A percentile compares a stretch with the other conserved stretches of the same genome.
These are phyloP conservation scores for Evernia prunastri DNA, from an alignment of 495 filamentous ascomycete species.

Conservation along the genomic window DNA sequence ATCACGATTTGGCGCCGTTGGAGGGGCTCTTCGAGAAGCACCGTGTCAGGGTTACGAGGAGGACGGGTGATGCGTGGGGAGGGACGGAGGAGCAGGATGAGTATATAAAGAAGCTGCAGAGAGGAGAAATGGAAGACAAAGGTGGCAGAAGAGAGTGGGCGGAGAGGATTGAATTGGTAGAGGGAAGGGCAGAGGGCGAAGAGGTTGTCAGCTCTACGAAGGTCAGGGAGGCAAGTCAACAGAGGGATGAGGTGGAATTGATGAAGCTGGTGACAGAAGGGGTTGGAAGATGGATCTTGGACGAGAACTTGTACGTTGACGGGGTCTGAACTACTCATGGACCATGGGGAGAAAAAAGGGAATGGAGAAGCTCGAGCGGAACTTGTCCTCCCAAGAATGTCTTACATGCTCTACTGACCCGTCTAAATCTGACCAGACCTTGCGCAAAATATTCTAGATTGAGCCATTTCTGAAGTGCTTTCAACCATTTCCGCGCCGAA, in stretches of 20 bases:
- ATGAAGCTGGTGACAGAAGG: conserved; percentile 54
- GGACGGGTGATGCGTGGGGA: conserved; percentile 62
- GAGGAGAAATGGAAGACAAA: conserved; percentile 45
- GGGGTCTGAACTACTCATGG: conserved; percentile 2
- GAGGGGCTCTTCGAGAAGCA: conserved; percentile 63
- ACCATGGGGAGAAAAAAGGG: background rate
- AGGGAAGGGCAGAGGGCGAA: conserved; percentile 49
- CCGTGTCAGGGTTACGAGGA: conserved; percentile 63
- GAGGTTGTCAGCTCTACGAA: conserved; percentile 69
- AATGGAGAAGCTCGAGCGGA: background rate
- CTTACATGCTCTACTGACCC: background rate
- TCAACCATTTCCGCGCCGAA: background rate
- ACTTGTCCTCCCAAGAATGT: background rate
- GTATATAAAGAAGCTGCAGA: conserved; percentile 48
- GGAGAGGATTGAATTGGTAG: conserved; percentile 60
- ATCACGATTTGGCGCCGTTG: conserved; percentile 50
- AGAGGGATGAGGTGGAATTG: conserved; percentile 49
- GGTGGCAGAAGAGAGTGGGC: conserved; percentile 65
- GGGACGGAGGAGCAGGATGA: conserved; percentile 49
- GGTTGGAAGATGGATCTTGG: conserved; percentile 53
- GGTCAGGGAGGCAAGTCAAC: conserved; percentile 58
- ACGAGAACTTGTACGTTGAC: conserved; percentile 35
- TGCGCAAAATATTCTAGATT: background rate
- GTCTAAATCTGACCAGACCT: background rate
- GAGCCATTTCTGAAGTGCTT: background rate